These are phyloP conservation scores for Solanum piurae DNA, from an alignment of 257 asterid genomes.

Conservation along the genomic window DNA sequence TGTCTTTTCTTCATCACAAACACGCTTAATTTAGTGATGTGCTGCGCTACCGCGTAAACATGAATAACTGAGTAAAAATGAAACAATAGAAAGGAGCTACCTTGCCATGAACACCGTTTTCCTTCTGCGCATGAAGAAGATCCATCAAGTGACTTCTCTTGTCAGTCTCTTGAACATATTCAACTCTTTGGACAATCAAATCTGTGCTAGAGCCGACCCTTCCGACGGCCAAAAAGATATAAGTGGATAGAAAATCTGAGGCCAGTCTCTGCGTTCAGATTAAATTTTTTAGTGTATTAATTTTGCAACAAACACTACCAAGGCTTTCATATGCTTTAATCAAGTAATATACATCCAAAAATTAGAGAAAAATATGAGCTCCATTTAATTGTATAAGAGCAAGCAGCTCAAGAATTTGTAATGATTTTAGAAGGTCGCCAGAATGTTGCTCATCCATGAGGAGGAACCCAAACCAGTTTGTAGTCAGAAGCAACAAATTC, in stretches of 20 bases:
- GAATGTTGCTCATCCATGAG: not conserved
- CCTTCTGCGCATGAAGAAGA: slow-evolving; percentile 90
- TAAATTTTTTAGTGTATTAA: slow-evolving; percentile 3
- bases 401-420: not conserved
- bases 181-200: slow-evolving; percentile 91
- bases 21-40: not conserved
- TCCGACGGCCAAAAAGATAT: slow-evolving; percentile 89
- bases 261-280: slow-evolving; percentile 69
- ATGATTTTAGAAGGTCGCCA: not conserved
- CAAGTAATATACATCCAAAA: not conserved
- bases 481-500: not conserved
- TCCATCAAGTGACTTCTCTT: slow-evolving; percentile 97
- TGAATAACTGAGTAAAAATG: not conserved
- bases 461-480: not conserved
- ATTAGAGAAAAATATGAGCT: not conserved
- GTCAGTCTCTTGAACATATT: slow-evolving; percentile 86
- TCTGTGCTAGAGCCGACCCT: slow-evolving; percentile 99
- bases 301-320: not conserved
- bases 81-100: slow-evolving; percentile 19
- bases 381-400: not conserved
- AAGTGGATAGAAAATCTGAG: slow-evolving; percentile 66
- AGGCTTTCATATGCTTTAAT: not conserved
- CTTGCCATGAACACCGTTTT: slow-evolving; percentile 68
- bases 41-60: not conserved
- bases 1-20: not conserved